Conservation (phyloP, 805 yeast genomes). For the Yamadazyma insecticola region DNA sequence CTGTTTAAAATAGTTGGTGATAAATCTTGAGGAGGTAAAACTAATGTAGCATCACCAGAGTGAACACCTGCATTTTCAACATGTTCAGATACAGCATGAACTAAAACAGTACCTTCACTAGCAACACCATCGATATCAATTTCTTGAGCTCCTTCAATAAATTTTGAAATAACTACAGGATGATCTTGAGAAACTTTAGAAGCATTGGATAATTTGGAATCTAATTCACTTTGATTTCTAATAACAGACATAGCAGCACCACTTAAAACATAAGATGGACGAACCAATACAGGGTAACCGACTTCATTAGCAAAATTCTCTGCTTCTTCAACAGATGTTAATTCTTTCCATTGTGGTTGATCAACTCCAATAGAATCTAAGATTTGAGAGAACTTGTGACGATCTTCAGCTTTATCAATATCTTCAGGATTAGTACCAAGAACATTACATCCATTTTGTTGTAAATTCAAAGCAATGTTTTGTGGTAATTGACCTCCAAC, state of each 20-base stretch:
- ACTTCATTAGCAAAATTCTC: slow-evolving; percentile 79
- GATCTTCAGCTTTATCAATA: slow-evolving; percentile 96
- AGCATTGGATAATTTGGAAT: slow-evolving; percentile 77
- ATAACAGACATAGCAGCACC: slow-evolving; percentile 99
- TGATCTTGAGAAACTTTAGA: slow-evolving; percentile 92
- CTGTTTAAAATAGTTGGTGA: slow-evolving; percentile 62
- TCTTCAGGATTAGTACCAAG: slow-evolving; percentile 93
- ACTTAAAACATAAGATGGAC: slow-evolving; percentile 95
- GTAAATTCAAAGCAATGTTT: slow-evolving; percentile 86
- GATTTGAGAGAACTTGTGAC: slow-evolving; percentile 94
- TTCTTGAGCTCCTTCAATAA: slow-evolving; percentile 94
- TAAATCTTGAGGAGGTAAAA: slow-evolving; percentile 95
- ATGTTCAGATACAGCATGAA: slow-evolving; percentile 98
- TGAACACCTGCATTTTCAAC: slow-evolving; percentile 99
- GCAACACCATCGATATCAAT: slow-evolving; percentile 99
- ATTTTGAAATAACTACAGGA: slow-evolving; percentile 96
- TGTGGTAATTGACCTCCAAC: slow-evolving; percentile 99
- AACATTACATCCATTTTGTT: slow-evolving; percentile 77
- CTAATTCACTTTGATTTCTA: slow-evolving; percentile 72
- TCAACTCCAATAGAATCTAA: slow-evolving; percentile 89
- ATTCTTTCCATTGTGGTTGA: slow-evolving; percentile 98
- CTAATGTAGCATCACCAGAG: slow-evolving; percentile 97
- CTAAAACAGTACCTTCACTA: slow-evolving; percentile 84
- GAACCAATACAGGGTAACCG: slow-evolving; percentile 91
- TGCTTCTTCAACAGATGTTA: slow-evolving; percentile 82